Evolutionary conservation across 177 flowering plant genomes (phyloP).

Genomic region (Telopea speciosissima): DNA sequence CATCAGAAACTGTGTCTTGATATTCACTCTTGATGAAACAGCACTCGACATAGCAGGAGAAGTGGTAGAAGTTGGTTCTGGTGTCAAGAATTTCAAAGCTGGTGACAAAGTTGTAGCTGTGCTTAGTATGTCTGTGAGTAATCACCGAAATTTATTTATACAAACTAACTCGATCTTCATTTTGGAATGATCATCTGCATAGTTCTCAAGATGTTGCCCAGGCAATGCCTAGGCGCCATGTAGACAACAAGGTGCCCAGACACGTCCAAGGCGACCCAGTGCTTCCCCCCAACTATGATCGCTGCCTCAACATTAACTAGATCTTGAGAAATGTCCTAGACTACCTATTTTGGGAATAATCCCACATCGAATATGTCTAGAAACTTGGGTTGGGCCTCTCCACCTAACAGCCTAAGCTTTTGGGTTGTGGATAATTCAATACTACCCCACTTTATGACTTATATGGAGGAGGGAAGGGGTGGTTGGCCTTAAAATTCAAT

Average conservation of each 20-base stretch:
- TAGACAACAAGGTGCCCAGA: too few species aligned
- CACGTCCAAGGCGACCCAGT: too few species aligned
- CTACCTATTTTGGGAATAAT: neutral
- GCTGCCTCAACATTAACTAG: neutral
- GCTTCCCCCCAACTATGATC: neutral
- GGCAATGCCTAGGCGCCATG: too few species aligned
- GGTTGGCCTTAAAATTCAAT: too few species aligned
- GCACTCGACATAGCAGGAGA: slow-evolving; percentile 2
- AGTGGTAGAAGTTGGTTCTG: neutral
- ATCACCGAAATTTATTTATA: neutral
- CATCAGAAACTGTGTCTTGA: neutral
- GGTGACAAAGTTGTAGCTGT: slow-evolving; percentile 6
- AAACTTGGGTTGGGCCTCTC: too few species aligned
- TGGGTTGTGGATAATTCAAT: too few species aligned
- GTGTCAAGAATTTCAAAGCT: slow-evolving; percentile 1
- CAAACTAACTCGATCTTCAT: neutral
- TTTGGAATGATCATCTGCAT: neutral
- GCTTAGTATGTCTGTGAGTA: neutral
- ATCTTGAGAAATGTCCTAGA: neutral
- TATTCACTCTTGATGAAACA: neutral
- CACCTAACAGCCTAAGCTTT: too few species aligned
- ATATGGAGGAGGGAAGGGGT: too few species aligned
- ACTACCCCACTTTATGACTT: too few species aligned
- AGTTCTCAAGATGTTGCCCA: too few species aligned
- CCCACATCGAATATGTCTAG: too few species aligned